Conservation (phyloP, 768 basidiomycete genomes). For the Psilocybe azurescens region DNA sequence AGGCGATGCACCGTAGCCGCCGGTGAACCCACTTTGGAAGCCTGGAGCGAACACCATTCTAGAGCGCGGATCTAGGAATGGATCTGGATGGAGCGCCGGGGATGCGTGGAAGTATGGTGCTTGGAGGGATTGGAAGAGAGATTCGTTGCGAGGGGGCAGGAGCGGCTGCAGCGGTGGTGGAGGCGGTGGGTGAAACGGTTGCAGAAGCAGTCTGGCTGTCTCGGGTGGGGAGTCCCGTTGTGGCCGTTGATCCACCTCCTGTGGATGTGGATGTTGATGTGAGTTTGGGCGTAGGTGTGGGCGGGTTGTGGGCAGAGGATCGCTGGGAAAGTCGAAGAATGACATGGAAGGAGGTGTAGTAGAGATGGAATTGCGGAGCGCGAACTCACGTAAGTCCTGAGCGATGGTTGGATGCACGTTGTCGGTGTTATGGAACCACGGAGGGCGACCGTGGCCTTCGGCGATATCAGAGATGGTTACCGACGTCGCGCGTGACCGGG, state of each 20-base stretch:
- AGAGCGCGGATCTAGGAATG: constrained; percentile 3
- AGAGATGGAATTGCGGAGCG: constrained; percentile 10
- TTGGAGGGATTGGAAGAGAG: neutral
- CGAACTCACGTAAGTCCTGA: constrained; percentile 54
- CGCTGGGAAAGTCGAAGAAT: constrained; percentile 23
- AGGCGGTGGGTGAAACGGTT: constrained; percentile 4
- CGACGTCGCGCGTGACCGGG: constrained; percentile 26
- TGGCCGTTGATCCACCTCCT: neutral
- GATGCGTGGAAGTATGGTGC: neutral
- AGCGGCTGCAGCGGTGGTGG: neutral
- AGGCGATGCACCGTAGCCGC: constrained; percentile 18
- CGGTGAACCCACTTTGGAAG: constrained; percentile 23
- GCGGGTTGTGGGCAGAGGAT: constrained; percentile 2
- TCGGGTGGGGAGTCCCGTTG: constrained; percentile 1
- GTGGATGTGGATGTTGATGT: neutral
- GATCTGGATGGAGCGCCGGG: neutral
- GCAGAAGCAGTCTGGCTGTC: neutral
- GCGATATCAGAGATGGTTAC: constrained; percentile 28
- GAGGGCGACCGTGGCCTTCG: constrained; percentile 12
- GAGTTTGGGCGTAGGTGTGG: neutral
- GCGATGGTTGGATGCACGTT: constrained; percentile 1
- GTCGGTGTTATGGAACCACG: neutral
- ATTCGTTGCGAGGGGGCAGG: neutral
- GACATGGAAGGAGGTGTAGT: constrained; percentile 12
- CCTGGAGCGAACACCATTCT: constrained; percentile 12